Base-by-base conservation (phyloP, 164 flowering plant species). In the Vitis amurensis region DNA sequence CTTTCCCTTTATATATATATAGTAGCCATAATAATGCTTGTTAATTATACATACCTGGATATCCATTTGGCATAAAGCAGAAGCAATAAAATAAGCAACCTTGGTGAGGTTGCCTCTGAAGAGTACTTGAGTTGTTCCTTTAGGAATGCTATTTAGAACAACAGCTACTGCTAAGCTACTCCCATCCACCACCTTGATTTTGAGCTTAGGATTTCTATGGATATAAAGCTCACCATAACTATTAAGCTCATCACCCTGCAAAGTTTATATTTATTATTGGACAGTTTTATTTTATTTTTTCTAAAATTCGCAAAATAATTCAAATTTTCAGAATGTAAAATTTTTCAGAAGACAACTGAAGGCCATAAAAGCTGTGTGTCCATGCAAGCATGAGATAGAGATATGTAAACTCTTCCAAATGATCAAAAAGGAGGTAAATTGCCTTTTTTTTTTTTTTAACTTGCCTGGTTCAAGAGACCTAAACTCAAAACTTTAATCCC, bases 241-340 rank as follows among this genome's bases (percentile, higher is more conserved):
- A 56, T 91, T 93, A 15, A 93, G 73, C 48, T 83, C 83, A 63
- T 93, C 90, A 0, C 86, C 79, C 94, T 90, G 80, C 29, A 37
- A 29, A 73, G 29, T 4, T 13, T 67, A 66, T 13, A n/a, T 49
- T n/a, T 9, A n/a, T 2, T 7, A 6, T 0, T 5, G 16, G 29
- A 57, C 8, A 0, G 11, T 5, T 63, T 61, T 17, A 23, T 23
- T 1, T 23, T 23, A 23, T 60, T 60, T 29, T 60, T 37, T 11
- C 6, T 0, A 4, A 37, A 37, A 37, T 6, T 23, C 27, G 1
- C 1, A 23, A 23, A 23, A 37, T 3, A 37, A 37, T 37, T 37
- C 44, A 37, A 37, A 37, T 3, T 23, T 23, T 23, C 27, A 23
- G 27, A 23, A 1, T 23, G 27, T 23, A 23, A 23, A 23, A 23